Evolutionary conservation across 2,329 filamentous ascomycete species (phyloP).

Genomic region (Venturia pyrina): DNA sequence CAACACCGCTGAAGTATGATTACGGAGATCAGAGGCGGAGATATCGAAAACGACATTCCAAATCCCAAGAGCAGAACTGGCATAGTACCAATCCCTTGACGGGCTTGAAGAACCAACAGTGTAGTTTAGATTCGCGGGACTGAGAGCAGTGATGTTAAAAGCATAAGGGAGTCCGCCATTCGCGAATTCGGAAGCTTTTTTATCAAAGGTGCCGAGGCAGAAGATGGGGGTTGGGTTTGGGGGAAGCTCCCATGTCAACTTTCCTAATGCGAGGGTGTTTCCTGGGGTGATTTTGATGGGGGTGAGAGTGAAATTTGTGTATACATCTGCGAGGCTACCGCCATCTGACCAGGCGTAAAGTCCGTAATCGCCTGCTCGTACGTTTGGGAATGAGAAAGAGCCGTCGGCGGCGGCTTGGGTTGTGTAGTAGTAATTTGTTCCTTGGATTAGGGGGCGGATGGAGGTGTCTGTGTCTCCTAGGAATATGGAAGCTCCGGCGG

Average conservation of each 20-base stretch:
- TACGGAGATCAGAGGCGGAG: not conserved
- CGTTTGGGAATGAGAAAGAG: constrained; percentile 33
- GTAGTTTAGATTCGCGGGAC: constrained; percentile 37
- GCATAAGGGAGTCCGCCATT: constrained; percentile 34
- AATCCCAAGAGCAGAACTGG: constrained; percentile 29
- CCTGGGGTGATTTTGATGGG: constrained; percentile 29
- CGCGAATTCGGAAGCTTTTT: constrained; percentile 35
- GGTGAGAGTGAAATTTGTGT: constrained; percentile 34
- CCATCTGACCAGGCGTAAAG: constrained; percentile 43
- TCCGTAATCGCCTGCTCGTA: constrained; percentile 36
- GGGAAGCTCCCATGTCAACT: constrained; percentile 30
- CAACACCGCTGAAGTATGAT: constrained; percentile 2
- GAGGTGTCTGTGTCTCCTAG: constrained; percentile 38
- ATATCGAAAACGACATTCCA: constrained; percentile 23
- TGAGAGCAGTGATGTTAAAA: constrained; percentile 35
- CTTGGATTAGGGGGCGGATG: constrained; percentile 38
- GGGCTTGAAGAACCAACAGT: constrained; percentile 29
- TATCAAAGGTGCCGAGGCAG: constrained; percentile 40
- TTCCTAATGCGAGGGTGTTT: constrained; percentile 28
- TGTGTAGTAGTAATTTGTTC: constrained; percentile 41
- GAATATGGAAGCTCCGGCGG: constrained; percentile 39
- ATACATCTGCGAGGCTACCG: constrained; percentile 33
- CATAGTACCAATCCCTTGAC: constrained; percentile 39
- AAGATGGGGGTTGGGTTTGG: constrained; percentile 32
- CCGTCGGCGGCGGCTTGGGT: constrained; percentile 35